Conservation (phyloP, 108 stramenopile genomes). For the Mediolabrus comicus region DNA sequence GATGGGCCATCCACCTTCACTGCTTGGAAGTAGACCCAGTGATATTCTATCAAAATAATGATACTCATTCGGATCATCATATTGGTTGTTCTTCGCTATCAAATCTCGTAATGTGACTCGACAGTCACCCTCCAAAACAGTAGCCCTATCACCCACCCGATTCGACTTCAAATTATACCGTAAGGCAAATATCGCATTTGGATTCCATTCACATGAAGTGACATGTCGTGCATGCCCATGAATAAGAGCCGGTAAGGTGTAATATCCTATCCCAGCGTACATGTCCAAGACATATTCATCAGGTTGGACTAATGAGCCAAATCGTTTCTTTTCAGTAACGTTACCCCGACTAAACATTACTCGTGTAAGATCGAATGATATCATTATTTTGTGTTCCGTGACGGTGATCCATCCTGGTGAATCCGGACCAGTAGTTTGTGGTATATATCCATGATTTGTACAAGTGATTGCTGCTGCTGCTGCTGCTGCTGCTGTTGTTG, state of each 20-base stretch:
- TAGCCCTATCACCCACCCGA: slow-evolving; percentile 61
- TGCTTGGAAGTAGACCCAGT: slow-evolving; percentile 91
- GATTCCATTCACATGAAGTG: slow-evolving; percentile 92
- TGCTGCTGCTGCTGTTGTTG: slow-evolving; percentile 2
- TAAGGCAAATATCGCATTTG: slow-evolving; percentile 75
- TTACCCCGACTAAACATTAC: slow-evolving; percentile 97
- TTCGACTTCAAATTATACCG: slow-evolving; percentile 78
- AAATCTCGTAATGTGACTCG: slow-evolving; percentile 34
- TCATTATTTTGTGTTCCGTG: slow-evolving; percentile 88
- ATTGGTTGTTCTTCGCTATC: background rate
- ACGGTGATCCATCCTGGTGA: slow-evolving; percentile 87
- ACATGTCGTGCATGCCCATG: slow-evolving; percentile 73
- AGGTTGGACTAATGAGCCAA: slow-evolving; percentile 65
- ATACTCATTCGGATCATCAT: slow-evolving; percentile 17
- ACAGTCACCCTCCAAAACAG: slow-evolving; percentile 84
- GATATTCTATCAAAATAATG: slow-evolving; percentile 83
- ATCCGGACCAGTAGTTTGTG: slow-evolving; percentile 39
- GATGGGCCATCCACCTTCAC: slow-evolving; percentile 86
- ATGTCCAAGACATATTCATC: slow-evolving; percentile 88
- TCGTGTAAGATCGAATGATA: slow-evolving; percentile 88
- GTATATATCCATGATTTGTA: slow-evolving; percentile 28
- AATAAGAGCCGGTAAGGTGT: slow-evolving; percentile 86
- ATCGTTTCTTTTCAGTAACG: slow-evolving; percentile 90
- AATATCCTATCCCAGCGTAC: slow-evolving; percentile 97
- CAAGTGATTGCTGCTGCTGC: slow-evolving; percentile 12